Percentiles rank a stretch among this genome's conserved stretches.
phyloP scores from a whole-genome alignment of 2,329 filamentous ascomycete genomes.

The Pseudogymnoascus sp. region DNA sequence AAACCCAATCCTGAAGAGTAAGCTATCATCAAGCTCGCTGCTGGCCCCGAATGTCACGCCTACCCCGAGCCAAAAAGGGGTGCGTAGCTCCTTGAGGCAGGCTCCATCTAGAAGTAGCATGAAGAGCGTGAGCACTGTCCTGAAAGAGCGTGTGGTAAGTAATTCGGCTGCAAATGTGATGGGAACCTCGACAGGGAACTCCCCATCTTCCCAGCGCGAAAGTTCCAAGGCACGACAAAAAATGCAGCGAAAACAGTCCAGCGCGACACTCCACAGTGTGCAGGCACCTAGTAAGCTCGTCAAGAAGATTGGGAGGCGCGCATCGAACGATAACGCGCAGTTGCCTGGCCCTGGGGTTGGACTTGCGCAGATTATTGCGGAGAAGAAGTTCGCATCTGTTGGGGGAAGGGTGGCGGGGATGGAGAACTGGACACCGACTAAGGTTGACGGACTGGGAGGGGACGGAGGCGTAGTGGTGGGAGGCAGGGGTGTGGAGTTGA shows the following conservation, averaged over 20 bases:
- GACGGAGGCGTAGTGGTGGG: conserved; percentile 16
- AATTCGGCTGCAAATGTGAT: not conserved
- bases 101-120: not conserved
- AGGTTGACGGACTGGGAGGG: conserved; percentile 19
- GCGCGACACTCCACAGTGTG: conserved; percentile 19
- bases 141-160: not conserved
- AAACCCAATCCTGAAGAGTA: conserved; percentile 26
- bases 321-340: conserved; percentile 9
- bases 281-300: conserved; percentile 23
- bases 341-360: conserved; percentile 22
- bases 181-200: conserved; percentile 8
- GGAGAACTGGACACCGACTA: conserved; percentile 14
- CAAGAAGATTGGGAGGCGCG: conserved; percentile 17
- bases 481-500: conserved; percentile 15
- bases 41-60: not conserved
- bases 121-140: not conserved
- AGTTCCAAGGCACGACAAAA: conserved; percentile 18
- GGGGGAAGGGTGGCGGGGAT: not conserved
- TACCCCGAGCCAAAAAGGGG: not conserved
- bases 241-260: conserved; percentile 20
- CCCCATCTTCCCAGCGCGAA: conserved; percentile 13
- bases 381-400: conserved; percentile 27
- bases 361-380: conserved; percentile 20
- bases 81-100: not conserved
- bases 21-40: conserved; percentile 19